Evolutionary conservation across 164 flowering plant genomes (phyloP), one percentile per base, ranked within the genome.

Genomic region (Tetracentron sinense): DNA sequence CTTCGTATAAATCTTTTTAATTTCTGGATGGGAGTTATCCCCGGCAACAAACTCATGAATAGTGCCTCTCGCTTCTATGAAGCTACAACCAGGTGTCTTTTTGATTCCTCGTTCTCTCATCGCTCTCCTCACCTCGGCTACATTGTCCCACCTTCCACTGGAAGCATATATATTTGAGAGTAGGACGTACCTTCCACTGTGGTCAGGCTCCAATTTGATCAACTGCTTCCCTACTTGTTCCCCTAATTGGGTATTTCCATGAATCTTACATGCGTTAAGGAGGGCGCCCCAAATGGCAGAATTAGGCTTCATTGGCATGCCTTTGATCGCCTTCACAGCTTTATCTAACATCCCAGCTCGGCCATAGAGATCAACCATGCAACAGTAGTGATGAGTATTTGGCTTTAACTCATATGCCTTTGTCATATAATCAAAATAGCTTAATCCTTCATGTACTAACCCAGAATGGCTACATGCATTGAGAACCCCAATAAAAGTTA

Each of bases 121-220:
- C 47, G 61, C 29, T 27, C 57, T 60, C 61, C 70, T 54, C 44
- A 65, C 16, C 6, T 33, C 54, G 29, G 69, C 66, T 28, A 61
- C 74, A 27, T 35, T 42, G 28, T 55, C 62, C 69, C 69, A 71
- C 58, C 61, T 71, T 27, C 69, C 66, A 54, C 58, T 22, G 2
- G 55, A 16, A 4, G 74, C 69, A 65, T 71, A 65, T 49, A 71
- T 48, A 19, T 65, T 71, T 3, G 65, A 65, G 6, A 71, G 44
- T 11, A 71, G 60, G 21, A 70, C 78, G 60, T 70, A 70, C 3
- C 77, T 64, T 6, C 77, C 77, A 26, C 73, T 57, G 42, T 74
- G 64, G 30, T 66, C 64, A 23, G 77, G 77, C 54, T 74, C 74
- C 60, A 74, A 42, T 33, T 70, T 69, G 25, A 74, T 26, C 42